A percentile compares a stretch with the other conserved stretches of the same genome.
These are phyloP conservation scores for Tolypocladium amazonense DNA, from an alignment of 2,329 filamentous ascomycete genomes.

Conservation along the genomic window DNA sequence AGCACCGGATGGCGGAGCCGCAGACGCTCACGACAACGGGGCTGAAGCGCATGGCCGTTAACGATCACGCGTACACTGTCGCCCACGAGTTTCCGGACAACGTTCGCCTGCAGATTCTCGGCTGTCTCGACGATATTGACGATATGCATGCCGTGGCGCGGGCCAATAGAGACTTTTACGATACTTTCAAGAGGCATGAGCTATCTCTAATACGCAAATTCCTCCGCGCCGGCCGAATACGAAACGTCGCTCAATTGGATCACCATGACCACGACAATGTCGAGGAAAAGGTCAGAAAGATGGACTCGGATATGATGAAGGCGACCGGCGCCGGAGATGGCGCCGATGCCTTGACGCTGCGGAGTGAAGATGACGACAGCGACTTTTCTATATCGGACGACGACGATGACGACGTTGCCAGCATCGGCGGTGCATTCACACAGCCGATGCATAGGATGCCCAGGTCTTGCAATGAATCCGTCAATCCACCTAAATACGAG, in stretches of 20 bases:
- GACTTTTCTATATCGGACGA: conserved; percentile 5
- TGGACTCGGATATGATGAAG: conserved; percentile 19
- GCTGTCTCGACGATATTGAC: conserved; percentile 24
- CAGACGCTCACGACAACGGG: conserved; percentile 20
- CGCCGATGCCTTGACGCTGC: conserved; percentile 17
- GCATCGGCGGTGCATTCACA: conserved; percentile 7
- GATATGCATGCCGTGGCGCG: conserved; percentile 33
- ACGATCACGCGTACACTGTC: conserved; percentile 20
- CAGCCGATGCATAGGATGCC: background rate
- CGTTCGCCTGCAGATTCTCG: conserved; percentile 28
- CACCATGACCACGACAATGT: conserved; percentile 9
- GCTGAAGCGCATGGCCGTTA: conserved; percentile 20
- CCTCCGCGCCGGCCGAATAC: conserved; percentile 16
- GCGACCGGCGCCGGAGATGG: conserved; percentile 12
- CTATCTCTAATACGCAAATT: conserved; percentile 25
- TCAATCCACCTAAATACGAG: background rate
- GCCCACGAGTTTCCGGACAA: conserved; percentile 22
- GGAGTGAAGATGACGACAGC: conserved; percentile 16
- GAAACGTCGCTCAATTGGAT: background rate
- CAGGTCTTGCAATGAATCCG: background rate
- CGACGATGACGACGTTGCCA: conserved; percentile 4
- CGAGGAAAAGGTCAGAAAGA: conserved; percentile 23
- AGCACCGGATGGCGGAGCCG: conserved; percentile 22
- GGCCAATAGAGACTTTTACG: conserved; percentile 31
- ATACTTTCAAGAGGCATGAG: conserved; percentile 34